Conservation (phyloP, 306 rosid species). For the Bauhinia variegata region DNA sequence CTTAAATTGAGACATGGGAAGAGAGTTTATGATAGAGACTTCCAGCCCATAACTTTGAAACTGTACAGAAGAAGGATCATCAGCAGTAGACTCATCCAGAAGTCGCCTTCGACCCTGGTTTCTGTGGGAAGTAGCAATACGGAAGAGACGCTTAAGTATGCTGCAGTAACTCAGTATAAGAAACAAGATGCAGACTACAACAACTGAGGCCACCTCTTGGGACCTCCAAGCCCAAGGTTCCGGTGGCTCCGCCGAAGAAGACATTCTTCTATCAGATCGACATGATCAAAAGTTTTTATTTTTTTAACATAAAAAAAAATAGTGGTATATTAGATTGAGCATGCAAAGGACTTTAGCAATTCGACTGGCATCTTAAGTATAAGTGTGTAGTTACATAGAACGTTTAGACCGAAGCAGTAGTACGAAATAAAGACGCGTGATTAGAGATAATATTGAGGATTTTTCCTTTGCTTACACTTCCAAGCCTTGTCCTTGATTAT, state of each 20-base stretch:
- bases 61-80: constrained; percentile 39
- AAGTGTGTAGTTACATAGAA: too few species aligned
- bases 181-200: constrained; percentile 19
- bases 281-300: background rate
- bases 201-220: background rate
- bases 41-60: constrained; percentile 49
- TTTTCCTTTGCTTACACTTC: too few species aligned
- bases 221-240: background rate
- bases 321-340: background rate
- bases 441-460: too few species aligned
- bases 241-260: background rate
- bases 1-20: constrained; percentile 50
- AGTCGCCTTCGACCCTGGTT: constrained; percentile 10
- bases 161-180: background rate
- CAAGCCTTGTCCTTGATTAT: too few species aligned
- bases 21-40: constrained; percentile 18
- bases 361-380: too few species aligned
- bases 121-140: background rate
- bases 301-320: background rate
- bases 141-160: too few species aligned
- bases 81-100: constrained; percentile 25
- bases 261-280: constrained; percentile 23
- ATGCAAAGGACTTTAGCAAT: constrained; percentile 25
- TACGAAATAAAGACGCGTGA: too few species aligned
- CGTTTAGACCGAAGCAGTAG: too few species aligned